A percentile compares a stretch with the other conserved stretches of the same genome.
Evolutionary conservation across 257 asterid species (phyloP).

Genomic region (Rehmannia glutinosa): DNA sequence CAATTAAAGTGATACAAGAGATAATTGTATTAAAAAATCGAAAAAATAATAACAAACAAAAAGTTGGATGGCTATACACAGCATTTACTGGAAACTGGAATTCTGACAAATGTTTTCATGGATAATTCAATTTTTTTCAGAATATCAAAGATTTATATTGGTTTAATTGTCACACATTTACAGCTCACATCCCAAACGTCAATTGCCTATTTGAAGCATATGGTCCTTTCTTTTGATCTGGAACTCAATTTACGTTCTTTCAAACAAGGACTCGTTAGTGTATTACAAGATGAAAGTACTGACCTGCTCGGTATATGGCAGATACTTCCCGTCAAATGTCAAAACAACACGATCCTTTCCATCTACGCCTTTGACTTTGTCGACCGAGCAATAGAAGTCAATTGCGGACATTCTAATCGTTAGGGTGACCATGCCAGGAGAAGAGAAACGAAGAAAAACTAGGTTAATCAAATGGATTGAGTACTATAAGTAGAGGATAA

Average conservation of each 20-base stretch:
- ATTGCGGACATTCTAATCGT: conserved; percentile 87
- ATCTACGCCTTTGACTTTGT: conserved; percentile 83
- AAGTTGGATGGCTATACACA: neutral
- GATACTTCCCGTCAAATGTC: conserved; percentile 89
- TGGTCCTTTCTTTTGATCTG: neutral
- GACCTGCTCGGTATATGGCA: conserved; percentile 89
- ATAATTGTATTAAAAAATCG: neutral
- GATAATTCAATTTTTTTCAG: neutral
- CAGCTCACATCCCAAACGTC: neutral
- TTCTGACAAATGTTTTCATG: neutral
- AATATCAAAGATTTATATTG: neutral
- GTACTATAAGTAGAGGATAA: neutral
- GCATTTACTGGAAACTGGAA: neutral
- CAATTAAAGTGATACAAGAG: no score
- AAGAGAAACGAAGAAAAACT: neutral
- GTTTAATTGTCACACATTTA: neutral
- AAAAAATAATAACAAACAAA: neutral
- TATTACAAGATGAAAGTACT: conserved; percentile 14
- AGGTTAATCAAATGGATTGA: conserved; percentile 13
- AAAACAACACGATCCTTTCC: conserved; percentile 88
- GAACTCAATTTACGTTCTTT: neutral
- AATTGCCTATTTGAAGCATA: neutral
- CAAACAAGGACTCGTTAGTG: neutral
- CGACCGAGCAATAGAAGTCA: conserved; percentile 95
- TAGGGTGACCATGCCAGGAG: conserved; percentile 9